phyloP scores from a whole-genome alignment of 2,329 filamentous ascomycete species.

The Chaetomium globosum region DNA sequence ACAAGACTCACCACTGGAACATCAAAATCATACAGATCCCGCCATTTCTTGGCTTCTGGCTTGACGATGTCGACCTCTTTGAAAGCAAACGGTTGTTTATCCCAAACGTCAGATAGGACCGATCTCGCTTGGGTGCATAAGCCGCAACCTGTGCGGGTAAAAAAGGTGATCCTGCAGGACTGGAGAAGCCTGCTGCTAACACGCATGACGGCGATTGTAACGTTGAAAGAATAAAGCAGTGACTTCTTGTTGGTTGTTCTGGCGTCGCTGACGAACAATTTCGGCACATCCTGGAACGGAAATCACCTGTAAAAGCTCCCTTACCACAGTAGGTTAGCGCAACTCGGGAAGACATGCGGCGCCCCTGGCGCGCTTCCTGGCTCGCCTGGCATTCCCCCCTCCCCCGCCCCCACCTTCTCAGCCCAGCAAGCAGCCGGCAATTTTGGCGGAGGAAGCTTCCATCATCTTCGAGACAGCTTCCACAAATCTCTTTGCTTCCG shows the following conservation, averaged over 20 bases:
- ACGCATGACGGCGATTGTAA: constrained; percentile 49
- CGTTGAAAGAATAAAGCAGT: neutral
- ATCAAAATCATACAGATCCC: constrained; percentile 76
- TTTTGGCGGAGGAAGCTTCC: neutral
- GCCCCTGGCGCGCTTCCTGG: neutral
- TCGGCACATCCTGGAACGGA: neutral
- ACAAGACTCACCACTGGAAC: constrained; percentile 68
- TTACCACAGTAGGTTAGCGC: constrained; percentile 15
- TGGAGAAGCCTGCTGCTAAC: constrained; percentile 54
- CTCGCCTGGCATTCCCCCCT: neutral
- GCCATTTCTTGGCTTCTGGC: constrained; percentile 65
- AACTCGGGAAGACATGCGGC: neutral
- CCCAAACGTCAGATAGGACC: constrained; percentile 69
- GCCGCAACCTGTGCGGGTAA: constrained; percentile 71
- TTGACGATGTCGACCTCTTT: constrained; percentile 70
- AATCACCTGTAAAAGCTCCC: constrained; percentile 3
- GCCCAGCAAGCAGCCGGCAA: neutral
- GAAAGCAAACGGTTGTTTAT: constrained; percentile 67
- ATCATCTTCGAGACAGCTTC: neutral
- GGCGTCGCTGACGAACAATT: neutral
- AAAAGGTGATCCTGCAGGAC: constrained; percentile 70
- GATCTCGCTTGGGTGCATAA: constrained; percentile 70
- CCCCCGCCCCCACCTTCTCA: neutral
- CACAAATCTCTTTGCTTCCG: neutral
- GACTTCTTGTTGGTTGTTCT: neutral